Conservation (phyloP, 305 asterid species). For the Salvia sclarea region DNA sequence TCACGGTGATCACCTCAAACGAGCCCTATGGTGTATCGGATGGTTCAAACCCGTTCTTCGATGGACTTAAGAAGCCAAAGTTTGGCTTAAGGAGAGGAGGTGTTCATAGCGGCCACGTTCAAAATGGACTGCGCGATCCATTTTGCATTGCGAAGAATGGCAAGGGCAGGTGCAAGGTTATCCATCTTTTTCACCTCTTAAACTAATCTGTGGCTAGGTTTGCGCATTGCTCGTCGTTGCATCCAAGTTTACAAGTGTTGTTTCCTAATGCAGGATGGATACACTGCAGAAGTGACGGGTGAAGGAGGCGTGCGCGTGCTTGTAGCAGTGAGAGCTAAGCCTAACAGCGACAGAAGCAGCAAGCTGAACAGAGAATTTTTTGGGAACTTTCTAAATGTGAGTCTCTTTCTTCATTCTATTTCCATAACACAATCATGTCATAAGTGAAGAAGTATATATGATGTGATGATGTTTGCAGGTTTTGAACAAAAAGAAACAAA, state of each 20-base stretch:
- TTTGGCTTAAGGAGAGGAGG: slow-evolving; percentile 54
- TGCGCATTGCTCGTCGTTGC: not conserved
- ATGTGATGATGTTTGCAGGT: slow-evolving; percentile 46
- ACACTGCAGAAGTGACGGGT: slow-evolving; percentile 52
- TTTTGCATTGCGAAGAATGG: slow-evolving; percentile 62
- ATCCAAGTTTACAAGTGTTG: not conserved
- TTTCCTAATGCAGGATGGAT: slow-evolving; percentile 97
- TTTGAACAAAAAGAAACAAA: slow-evolving; percentile 52
- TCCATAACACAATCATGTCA: not conserved
- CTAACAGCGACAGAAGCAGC: slow-evolving; percentile 47
- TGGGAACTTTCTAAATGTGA: slow-evolving; percentile 67
- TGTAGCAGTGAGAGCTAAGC: slow-evolving; percentile 80
- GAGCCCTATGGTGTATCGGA: slow-evolving; percentile 65
- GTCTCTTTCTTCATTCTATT: slow-evolving; percentile 14
- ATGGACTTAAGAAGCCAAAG: slow-evolving; percentile 55
- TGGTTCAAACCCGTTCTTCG: slow-evolving; percentile 73
- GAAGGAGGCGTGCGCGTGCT: slow-evolving; percentile 60
- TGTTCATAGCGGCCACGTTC: slow-evolving; percentile 89
- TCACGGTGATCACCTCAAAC: slow-evolving; percentile 80
- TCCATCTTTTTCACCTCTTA: not conserved
- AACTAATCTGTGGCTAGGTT: not conserved
- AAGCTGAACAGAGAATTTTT: slow-evolving; percentile 57
- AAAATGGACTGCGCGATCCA: slow-evolving; percentile 67
- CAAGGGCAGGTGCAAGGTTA: slow-evolving; percentile 80
- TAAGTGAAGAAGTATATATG: not conserved